Percentiles rank a stretch among this genome's conserved stretches.
Conservation (phyloP, 495 filamentous ascomycete genomes). For the Aeminium ludgeri region DNA sequence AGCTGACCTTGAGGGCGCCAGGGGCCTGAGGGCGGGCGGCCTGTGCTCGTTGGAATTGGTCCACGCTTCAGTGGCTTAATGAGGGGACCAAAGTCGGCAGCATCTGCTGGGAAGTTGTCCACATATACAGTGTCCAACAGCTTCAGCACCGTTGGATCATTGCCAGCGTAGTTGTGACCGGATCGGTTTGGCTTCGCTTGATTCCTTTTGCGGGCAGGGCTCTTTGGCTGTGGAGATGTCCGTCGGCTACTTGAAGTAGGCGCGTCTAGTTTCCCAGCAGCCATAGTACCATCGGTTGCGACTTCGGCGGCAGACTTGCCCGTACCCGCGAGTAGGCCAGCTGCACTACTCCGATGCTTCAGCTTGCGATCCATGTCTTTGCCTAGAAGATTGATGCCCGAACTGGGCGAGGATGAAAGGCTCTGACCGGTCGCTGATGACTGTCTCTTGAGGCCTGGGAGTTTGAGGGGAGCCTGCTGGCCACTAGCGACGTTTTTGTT, state of each 20-base stretch:
- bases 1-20: conserved; percentile 79
- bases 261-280: conserved; percentile 10
- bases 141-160: conserved; percentile 71
- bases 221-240: conserved; percentile 6
- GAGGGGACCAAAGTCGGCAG: conserved; percentile 60
- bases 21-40: conserved; percentile 30
- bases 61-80: conserved; percentile 58
- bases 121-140: conserved; percentile 79
- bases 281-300: conserved; percentile 9
- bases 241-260: conserved; percentile 3
- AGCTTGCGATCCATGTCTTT: conserved; percentile 10
- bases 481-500: neutral
- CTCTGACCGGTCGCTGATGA: conserved; percentile 9
- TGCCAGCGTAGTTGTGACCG: conserved; percentile 48
- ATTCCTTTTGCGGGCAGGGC: neutral
- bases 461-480: conserved; percentile 1
- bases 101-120: conserved; percentile 75
- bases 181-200: conserved; percentile 11
- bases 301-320: conserved; percentile 53
- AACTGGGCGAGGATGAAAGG: conserved; percentile 13
- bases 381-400: conserved; percentile 10
- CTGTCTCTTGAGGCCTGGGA: conserved; percentile 6
- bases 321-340: conserved; percentile 62
- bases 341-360: conserved; percentile 58
- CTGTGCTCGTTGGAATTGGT: conserved; percentile 41